Conservation (phyloP, 352 stramenopile genomes). For the Pythium plurisporium region DNA sequence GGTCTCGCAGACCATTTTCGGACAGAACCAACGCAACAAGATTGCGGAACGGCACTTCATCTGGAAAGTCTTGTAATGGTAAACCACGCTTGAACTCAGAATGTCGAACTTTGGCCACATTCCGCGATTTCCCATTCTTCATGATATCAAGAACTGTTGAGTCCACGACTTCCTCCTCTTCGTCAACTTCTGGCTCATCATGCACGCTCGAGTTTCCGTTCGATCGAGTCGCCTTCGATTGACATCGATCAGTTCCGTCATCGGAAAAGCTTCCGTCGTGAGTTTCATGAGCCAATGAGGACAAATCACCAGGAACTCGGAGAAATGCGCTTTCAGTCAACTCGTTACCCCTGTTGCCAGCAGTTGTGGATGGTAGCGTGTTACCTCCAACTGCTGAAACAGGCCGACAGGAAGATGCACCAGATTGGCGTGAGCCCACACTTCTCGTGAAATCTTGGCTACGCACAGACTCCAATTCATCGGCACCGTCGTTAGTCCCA, state of each 20-base stretch:
- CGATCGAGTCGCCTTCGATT: neutral
- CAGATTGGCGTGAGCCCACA: neutral
- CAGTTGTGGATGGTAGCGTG: neutral
- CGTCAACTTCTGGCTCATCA: neutral
- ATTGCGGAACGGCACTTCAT: conserved; percentile 47
- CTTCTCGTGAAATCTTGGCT: conserved; percentile 7
- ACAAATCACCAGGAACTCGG: neutral
- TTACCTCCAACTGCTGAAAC: neutral
- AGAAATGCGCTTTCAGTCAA: neutral
- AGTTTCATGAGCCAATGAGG: neutral
- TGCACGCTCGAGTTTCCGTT: neutral
- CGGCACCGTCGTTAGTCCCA: neutral
- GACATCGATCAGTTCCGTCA: neutral
- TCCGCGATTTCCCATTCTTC: conserved; percentile 51
- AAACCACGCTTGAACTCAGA: conserved; percentile 41
- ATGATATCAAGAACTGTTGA: conserved; percentile 40
- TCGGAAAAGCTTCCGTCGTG: neutral
- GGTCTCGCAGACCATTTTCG: conserved; percentile 45
- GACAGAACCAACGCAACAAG: conserved; percentile 60
- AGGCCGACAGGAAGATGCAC: neutral
- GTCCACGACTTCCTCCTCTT: conserved; percentile 36
- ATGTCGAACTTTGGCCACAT: conserved; percentile 48
- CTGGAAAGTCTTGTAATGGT: conserved; percentile 44
- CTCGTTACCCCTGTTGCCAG: neutral
- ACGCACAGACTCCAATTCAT: conserved; percentile 9